Conservation (phyloP, 495 filamentous ascomycete genomes). For the Corynascus novoguineensis region DNA sequence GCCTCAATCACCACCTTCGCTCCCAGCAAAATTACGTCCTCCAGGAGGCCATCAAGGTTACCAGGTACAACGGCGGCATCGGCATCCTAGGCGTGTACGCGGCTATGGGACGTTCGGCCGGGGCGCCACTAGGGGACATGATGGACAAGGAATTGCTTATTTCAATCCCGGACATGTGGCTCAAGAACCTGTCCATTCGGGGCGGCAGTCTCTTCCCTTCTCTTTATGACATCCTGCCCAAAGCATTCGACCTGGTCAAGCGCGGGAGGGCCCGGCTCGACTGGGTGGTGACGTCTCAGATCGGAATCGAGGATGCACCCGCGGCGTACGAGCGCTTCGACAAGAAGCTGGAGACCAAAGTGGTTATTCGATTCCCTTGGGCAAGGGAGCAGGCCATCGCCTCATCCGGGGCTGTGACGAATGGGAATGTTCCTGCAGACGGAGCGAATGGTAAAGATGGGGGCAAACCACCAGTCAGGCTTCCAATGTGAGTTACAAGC, state of each 20-base stretch:
- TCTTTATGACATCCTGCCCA: slow-evolving; percentile 7
- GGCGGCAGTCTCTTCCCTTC: slow-evolving; percentile 9
- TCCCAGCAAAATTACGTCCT: slow-evolving; percentile 36
- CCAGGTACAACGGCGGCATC: slow-evolving; percentile 44
- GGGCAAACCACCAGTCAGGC: too few relatives aligned
- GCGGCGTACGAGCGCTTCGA: slow-evolving; percentile 17
- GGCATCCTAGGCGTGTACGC: slow-evolving; percentile 34
- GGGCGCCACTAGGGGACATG: slow-evolving; percentile 13
- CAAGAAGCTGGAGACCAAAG: slow-evolving; percentile 17
- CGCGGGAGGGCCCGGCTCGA: slow-evolving; percentile 21
- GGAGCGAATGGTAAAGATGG: too few relatives aligned
- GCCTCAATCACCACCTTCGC: slow-evolving; percentile 40
- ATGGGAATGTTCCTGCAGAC: too few relatives aligned
- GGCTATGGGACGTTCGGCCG: neutral
- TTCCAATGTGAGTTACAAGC: too few relatives aligned
- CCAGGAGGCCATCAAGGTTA: slow-evolving; percentile 25
- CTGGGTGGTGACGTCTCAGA: slow-evolving; percentile 20
- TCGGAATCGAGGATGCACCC: slow-evolving; percentile 22
- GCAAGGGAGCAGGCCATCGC: neutral
- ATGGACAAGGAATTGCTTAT: neutral
- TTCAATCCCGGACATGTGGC: slow-evolving; percentile 2
- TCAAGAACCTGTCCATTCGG: slow-evolving; percentile 18
- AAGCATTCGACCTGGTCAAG: slow-evolving; percentile 14
- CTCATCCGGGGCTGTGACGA: neutral
- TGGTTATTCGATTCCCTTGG: slow-evolving; percentile 14